These are phyloP conservation scores for Suhomyces faveliae DNA, from an alignment of 805 yeast species.

Conservation along the genomic window DNA sequence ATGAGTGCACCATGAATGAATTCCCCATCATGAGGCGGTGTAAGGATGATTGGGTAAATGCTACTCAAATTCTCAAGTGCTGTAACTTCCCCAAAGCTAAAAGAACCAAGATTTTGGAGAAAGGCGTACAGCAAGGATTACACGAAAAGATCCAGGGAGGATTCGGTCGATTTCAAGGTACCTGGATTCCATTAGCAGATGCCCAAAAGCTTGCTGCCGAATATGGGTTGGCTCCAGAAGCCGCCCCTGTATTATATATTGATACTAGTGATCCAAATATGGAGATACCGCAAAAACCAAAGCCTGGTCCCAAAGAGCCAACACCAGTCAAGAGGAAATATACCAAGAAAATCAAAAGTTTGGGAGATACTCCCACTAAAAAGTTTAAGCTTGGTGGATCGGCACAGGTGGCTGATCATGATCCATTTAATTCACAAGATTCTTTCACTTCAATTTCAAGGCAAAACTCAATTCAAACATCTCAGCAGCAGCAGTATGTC, in stretches of 20 bases:
- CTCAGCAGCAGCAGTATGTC: constrained; percentile 57
- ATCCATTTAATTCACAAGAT: constrained; percentile 18
- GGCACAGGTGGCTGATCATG: constrained; percentile 11
- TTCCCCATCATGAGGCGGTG: constrained; percentile 88
- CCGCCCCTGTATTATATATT: constrained; percentile 42
- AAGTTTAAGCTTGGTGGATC: constrained; percentile 31
- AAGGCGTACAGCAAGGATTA: constrained; percentile 84
- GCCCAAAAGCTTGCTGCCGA: constrained; percentile 51
- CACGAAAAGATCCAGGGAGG: constrained; percentile 98
- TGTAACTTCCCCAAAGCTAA: constrained; percentile 94
- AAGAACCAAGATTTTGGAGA: constrained; percentile 86
- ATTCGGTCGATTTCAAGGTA: constrained; percentile 94
- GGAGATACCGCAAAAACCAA: constrained; percentile 35
- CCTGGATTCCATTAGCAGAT: constrained; percentile 87
- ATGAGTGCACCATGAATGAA: constrained; percentile 64
- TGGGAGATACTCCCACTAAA: constrained; percentile 56
- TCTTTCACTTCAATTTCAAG: constrained; percentile 14
- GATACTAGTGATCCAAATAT: constrained; percentile 36
- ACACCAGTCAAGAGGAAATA: constrained; percentile 43
- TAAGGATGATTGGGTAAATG: constrained; percentile 93
- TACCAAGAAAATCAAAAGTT: constrained; percentile 50
- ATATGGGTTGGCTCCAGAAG: constrained; percentile 38
- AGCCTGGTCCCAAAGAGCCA: constrained; percentile 36
- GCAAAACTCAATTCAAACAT: constrained; percentile 11
- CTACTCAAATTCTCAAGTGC: constrained; percentile 90